These are phyloP conservation scores for Zygosaccharomyces gambellarensis DNA, from an alignment of 805 yeast genomes.

Conservation along the genomic window DNA sequence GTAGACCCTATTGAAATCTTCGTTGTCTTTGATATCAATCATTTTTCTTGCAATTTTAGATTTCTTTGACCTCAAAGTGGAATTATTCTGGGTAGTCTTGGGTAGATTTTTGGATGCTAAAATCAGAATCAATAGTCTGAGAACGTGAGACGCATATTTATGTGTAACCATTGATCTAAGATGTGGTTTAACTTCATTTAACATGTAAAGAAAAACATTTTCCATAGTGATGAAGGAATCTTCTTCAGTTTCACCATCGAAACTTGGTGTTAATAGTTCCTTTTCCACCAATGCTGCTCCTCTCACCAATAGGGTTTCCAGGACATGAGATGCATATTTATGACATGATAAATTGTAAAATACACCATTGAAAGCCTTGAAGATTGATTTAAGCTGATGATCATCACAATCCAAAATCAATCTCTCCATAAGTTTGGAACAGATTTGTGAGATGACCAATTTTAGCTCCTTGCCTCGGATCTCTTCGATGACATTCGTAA, in stretches of 20 bases:
- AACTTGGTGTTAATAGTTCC: constrained; percentile 51
- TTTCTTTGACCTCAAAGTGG: constrained; percentile 74
- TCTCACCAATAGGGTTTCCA: constrained; percentile 78
- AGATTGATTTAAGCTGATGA: constrained; percentile 59
- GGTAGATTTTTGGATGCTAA: constrained; percentile 77
- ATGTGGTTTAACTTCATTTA: constrained; percentile 61
- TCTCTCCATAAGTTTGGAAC: constrained; percentile 89
- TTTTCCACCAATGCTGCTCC: constrained; percentile 69
- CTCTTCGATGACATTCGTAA: constrained; percentile 77
- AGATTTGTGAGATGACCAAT: constrained; percentile 87
- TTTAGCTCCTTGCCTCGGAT: constrained; percentile 85
- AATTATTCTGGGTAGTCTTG: constrained; percentile 60
- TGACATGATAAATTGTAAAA: constrained; percentile 75
- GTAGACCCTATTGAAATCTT: constrained; percentile 60
- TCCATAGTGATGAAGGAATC: constrained; percentile 56
- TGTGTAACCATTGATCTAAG: constrained; percentile 58
- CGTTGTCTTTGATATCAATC: constrained; percentile 80
- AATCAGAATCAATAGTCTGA: constrained; percentile 66
- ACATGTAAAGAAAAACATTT: constrained; percentile 55
- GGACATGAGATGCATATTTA: constrained; percentile 89
- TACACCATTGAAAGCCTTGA: constrained; percentile 65
- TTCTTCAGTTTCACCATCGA: constrained; percentile 33
- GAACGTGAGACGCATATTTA: constrained; percentile 83
- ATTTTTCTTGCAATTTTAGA: constrained; percentile 87
- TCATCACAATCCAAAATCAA: constrained; percentile 63